phyloP scores from a whole-genome alignment of 2,329 filamentous ascomycete genomes.

The Calonectria crousiana region DNA sequence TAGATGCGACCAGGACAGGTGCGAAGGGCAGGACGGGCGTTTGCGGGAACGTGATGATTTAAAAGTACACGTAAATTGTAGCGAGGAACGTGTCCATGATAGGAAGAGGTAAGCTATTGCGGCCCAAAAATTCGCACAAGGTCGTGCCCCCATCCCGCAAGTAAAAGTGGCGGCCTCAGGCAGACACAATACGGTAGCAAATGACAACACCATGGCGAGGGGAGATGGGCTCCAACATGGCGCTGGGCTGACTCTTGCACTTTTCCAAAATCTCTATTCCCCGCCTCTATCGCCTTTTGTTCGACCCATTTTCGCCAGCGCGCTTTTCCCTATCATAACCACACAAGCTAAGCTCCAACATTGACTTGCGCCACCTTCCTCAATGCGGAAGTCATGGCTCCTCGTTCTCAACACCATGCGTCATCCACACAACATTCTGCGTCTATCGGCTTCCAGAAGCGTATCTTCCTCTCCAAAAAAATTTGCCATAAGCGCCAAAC shows the following conservation, averaged over 20 bases:
- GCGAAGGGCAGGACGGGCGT: neutral
- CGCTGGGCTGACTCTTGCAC: neutral
- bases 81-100: neutral
- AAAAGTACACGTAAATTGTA: neutral
- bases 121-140: neutral
- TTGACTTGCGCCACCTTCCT: too few relatives aligned
- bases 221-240: neutral
- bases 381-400: neutral
- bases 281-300: neutral
- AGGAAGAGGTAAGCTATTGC: neutral
- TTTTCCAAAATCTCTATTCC: neutral
- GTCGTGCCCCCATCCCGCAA: neutral
- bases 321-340: too few relatives aligned
- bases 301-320: neutral
- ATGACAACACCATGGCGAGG: neutral
- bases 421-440: neutral
- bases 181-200: neutral
- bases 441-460: neutral
- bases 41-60: rapidly evolving
- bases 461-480: neutral
- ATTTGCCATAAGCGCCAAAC: neutral
- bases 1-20: neutral
- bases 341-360: too few relatives aligned
- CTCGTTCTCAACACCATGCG: neutral
- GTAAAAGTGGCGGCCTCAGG: neutral